Evolutionary conservation across 257 asterid species (phyloP), one percentile per base, ranked within the genome.

Genomic region (Solanum okadae): DNA sequence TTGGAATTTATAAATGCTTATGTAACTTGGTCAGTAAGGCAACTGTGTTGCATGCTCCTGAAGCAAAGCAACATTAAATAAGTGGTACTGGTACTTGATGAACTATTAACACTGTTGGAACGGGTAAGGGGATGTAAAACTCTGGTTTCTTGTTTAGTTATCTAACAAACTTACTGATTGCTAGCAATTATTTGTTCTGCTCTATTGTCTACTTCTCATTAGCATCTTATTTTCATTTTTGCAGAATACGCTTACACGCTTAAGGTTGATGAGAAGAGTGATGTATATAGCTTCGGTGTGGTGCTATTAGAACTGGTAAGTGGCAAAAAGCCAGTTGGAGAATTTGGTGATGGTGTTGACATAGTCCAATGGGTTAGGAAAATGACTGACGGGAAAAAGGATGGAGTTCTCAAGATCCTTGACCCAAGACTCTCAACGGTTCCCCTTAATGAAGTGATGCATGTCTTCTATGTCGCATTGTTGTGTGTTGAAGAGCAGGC

Each of bases 181-280:
- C 31, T 29, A 61, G 20, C 33, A 71, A 83, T 31, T 20, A 79
- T 75, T 34, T 72, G 82, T 61, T 25, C 29, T 83, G 35, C 34
- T 86, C 40, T 15, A 10, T 10, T 18, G 10, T 42, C 31, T 11
- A 22, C 87, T 37, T 70, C 37, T 82, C 84, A 27, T 12, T 22
- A 68, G 67, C 59, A 37, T 56, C 33, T 77, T 2, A 22, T 49
- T 13, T 27, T 71, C 10, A 65, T 44, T 35, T 85, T 29, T 88
- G 89, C 92, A 96, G 99, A 97, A 87, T 97, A 95, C 40, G 99
- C 99, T 2, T 97, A 97, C 96, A 97, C 98, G 0, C 97, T 97
- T 11, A 97, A 94, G 90, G 99, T 97, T 10, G 99, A 97, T 42
- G 98, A 97, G 96, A 97, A 97, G 93, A 97, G 99, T 59, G 99